Conservation (phyloP, 306 rosid species). For the Carpinus fangiana region DNA sequence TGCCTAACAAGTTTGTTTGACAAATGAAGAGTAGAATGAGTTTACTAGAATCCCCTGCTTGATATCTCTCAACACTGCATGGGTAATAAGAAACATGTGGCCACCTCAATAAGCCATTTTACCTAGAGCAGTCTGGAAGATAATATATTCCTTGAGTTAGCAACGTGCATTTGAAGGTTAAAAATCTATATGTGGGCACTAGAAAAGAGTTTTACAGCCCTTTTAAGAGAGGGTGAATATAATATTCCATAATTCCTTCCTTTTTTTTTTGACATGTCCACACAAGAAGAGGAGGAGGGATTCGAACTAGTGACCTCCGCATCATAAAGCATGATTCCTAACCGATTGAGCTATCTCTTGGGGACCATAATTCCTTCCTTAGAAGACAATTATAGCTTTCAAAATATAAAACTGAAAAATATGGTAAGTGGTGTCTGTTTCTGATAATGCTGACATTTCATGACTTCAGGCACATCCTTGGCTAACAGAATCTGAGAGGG, state of each 20-base stretch:
- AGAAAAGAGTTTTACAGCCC: background rate
- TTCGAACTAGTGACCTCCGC: too few relatives aligned
- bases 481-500: conserved; percentile 84
- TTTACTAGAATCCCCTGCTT: background rate
- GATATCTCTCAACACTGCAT: background rate
- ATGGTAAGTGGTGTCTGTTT: background rate
- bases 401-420: background rate
- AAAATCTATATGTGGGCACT: background rate
- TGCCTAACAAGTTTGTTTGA: background rate
- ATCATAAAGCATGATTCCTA: too few relatives aligned
- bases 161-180: background rate
- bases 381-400: background rate
- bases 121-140: background rate
- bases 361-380: background rate
- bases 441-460: conserved; percentile 10
- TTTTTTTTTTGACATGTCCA: too few relatives aligned
- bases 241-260: background rate
- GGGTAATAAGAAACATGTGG: background rate
- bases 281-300: too few relatives aligned
- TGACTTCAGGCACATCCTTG: conserved; percentile 67
- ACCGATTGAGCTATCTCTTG: too few relatives aligned
- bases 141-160: background rate
- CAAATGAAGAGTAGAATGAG: background rate
- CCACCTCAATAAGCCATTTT: background rate
- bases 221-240: background rate